Percentiles rank a stretch among this genome's conserved stretches.
phyloP scores from a whole-genome alignment of 495 filamentous ascomycete species.

The Penicillium roqueforti region DNA sequence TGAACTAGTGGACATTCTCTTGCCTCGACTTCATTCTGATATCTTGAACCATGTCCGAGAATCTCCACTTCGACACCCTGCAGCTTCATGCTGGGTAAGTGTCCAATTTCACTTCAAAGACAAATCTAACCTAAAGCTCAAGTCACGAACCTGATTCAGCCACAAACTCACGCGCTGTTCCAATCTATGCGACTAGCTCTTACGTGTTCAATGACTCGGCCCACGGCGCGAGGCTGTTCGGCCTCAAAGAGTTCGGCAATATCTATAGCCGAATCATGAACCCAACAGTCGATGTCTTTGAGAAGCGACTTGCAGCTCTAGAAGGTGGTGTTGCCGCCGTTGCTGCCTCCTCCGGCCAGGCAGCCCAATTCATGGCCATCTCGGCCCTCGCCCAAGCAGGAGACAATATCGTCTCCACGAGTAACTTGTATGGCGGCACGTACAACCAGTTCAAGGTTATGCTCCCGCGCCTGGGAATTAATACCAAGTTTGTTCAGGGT shows the following conservation, averaged over 20 bases:
- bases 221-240: conserved; percentile 92
- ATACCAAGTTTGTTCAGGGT: conserved; percentile 83
- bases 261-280: conserved; percentile 99
- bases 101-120: background rate
- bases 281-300: conserved; percentile 95
- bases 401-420: conserved; percentile 93
- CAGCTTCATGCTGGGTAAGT: conserved; percentile 92
- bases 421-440: conserved; percentile 92
- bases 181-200: conserved; percentile 94
- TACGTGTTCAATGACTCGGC: conserved; percentile 95
- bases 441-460: conserved; percentile 98
- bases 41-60: conserved; percentile 26
- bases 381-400: conserved; percentile 76
- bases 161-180: conserved; percentile 88
- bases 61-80: conserved; percentile 77
- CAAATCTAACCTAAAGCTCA: conserved; percentile 8
- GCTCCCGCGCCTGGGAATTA: conserved; percentile 80
- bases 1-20: too few relatives aligned
- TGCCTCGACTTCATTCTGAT: too few relatives aligned
- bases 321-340: conserved; percentile 92
- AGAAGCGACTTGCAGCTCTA: conserved; percentile 93
- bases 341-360: conserved; percentile 85
- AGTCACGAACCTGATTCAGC: conserved; percentile 81
- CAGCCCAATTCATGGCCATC: conserved; percentile 93
- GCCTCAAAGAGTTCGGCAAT: conserved; percentile 97